These are phyloP conservation scores for Aureobasidium subglaciale DNA, from an alignment of 2,329 filamentous ascomycete species.

Conservation along the genomic window DNA sequence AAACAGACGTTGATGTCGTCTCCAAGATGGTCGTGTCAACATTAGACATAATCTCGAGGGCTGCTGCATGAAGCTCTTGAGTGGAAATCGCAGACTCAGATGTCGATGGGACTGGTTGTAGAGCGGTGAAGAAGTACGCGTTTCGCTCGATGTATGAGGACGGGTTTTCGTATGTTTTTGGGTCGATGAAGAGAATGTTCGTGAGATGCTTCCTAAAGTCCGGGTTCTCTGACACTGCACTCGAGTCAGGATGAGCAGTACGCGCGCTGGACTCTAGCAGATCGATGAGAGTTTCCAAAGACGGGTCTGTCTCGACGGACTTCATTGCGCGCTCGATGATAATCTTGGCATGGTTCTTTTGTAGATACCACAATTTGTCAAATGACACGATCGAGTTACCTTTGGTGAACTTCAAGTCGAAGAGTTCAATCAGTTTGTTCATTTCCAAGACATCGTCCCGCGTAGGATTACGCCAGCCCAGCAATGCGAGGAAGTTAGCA, in stretches of 20 bases:
- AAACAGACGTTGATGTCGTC: neutral
- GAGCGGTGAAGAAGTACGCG: slow-evolving; percentile 47
- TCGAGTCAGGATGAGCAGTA: slow-evolving; percentile 15
- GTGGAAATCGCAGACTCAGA: neutral
- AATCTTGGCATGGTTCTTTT: slow-evolving; percentile 58
- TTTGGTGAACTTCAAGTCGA: slow-evolving; percentile 81
- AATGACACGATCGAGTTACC: slow-evolving; percentile 79
- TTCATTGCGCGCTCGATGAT: slow-evolving; percentile 24
- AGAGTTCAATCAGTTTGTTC: slow-evolving; percentile 63
- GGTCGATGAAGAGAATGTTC: slow-evolving; percentile 46
- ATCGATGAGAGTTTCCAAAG: slow-evolving; percentile 32
- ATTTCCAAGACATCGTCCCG: slow-evolving; percentile 66
- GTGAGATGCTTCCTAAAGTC: slow-evolving; percentile 41
- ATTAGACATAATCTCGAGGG: neutral
- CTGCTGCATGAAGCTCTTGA: neutral
- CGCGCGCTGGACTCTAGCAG: slow-evolving; percentile 26
- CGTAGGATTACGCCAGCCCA: slow-evolving; percentile 71
- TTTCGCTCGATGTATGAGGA: slow-evolving; percentile 50
- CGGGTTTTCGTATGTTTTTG: slow-evolving; percentile 51
- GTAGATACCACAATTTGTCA: slow-evolving; percentile 73
- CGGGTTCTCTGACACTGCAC: slow-evolving; percentile 19
- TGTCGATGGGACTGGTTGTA: slow-evolving; percentile 5
- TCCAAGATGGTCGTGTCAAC: neutral
- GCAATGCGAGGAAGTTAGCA: slow-evolving; percentile 75
- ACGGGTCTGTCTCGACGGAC: slow-evolving; percentile 10